Base-by-base conservation (phyloP, 2,329 filamentous ascomycete genomes). In the Mycosphaerella sp. region DNA sequence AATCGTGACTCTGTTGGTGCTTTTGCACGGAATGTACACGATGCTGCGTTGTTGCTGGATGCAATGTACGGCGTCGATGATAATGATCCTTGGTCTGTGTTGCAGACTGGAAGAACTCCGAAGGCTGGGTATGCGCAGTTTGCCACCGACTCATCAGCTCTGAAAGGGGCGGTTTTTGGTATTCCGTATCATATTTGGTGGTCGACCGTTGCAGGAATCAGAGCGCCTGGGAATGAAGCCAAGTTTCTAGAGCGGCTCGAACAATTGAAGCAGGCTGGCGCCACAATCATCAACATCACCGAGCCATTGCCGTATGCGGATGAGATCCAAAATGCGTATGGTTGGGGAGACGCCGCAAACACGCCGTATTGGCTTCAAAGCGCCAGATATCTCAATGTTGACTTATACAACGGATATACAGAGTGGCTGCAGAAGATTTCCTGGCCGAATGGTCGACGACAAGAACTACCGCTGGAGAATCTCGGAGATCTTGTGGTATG, bases 141-240 rank as follows among this genome's bases (percentile, higher is more conserved):
- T 55, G 67, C 87, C 6, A 72, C 75, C 2, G 71, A 74, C 49
- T 79, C 74, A 53, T 63, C 70, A 0, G 74, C 76, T 2, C 75
- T 88, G 0, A 71, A 77, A 59, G 79, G 77, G 5, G 83, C 83
- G 2, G 75, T 71, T 0, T 88, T 89, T 51, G 85, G 85, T 6
- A 70, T 89, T 0, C 85, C 85, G 0, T 87, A 84, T 84, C 67
- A 79, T 35, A 81, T 78, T 56, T 85, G 88, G 69, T 89, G 85
- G 85, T 53, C 59, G 2, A 59, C 72, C 6, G 59, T 87, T 12
- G 62, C 70, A 0, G 62, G 80, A 17, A 78, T 89, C 27, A 25
- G 47, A 41, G 47, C 47, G 18, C 47, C 47, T 18, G 47, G 47
- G 3, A 49, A 49, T 28, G 40, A 49, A 35, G 40, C 16, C 2